Conservation (phyloP, 208 protist species). For the Leishmania martiniquensis region DNA sequence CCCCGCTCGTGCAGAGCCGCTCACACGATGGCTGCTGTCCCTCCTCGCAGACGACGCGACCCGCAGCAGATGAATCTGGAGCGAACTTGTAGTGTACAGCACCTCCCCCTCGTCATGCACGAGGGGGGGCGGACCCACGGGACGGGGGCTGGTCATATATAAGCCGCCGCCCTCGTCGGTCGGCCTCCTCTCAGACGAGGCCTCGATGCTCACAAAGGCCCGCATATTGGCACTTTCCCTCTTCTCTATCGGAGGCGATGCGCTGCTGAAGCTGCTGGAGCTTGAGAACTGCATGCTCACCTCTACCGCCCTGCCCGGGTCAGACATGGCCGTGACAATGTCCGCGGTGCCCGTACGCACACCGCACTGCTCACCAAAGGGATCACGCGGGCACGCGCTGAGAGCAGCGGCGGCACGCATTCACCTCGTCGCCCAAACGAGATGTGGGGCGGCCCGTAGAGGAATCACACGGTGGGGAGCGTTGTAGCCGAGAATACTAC, state of each 20-base stretch:
- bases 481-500: not conserved
- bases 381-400: not conserved
- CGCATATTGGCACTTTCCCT: not conserved
- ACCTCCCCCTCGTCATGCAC: not conserved
- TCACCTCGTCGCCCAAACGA: not conserved
- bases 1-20: not conserved
- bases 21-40: not conserved
- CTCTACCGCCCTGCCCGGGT: not conserved
- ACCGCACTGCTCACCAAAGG: not conserved
- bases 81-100: not conserved
- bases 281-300: slow-evolving; percentile 11
- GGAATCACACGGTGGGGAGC: not conserved
- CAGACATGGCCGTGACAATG: not conserved
- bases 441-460: not conserved
- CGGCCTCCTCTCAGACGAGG: not conserved
- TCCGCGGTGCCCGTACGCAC: not conserved
- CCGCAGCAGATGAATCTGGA: not conserved
- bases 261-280: slow-evolving; percentile 23
- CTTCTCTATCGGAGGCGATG: not conserved
- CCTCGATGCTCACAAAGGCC: not conserved
- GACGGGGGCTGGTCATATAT: not conserved
- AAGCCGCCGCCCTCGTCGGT: not conserved
- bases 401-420: not conserved
- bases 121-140: not conserved
- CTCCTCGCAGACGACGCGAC: not conserved